phyloP scores from a whole-genome alignment of 176 grass and related monocot genomes.

The Typha latifolia region DNA sequence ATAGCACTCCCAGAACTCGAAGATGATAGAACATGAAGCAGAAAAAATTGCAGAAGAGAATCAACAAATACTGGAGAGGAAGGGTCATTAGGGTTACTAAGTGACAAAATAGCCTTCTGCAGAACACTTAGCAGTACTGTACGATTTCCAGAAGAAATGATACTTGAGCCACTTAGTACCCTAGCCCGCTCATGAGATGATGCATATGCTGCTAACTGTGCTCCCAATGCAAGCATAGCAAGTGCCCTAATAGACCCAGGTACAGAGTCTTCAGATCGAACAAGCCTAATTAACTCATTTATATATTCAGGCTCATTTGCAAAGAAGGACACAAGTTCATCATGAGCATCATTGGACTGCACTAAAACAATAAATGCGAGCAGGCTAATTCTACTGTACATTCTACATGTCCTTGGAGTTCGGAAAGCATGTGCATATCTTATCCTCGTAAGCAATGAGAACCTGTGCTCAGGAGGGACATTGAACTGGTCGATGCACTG shows the following conservation, averaged over 20 bases:
- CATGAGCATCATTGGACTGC: conserved; percentile 88
- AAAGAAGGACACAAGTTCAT: conserved; percentile 93
- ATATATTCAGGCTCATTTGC: conserved; percentile 98
- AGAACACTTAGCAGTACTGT: conserved; percentile 84
- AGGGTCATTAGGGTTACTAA: conserved; percentile 69
- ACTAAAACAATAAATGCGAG: conserved; percentile 92
- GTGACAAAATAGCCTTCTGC: conserved; percentile 87
- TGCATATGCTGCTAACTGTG: conserved; percentile 90
- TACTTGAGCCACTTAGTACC: conserved; percentile 80
- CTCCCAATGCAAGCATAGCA: conserved; percentile 92
- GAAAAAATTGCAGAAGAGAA: conserved; percentile 94
- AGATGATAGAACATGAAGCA: conserved; percentile 95
- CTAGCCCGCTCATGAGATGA: conserved; percentile 95
- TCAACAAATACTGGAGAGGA: conserved; percentile 89
- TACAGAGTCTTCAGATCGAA: conserved; percentile 82
- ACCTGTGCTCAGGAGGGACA: conserved; percentile 71
- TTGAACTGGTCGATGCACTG: conserved; percentile 67
- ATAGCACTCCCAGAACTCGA: conserved; percentile 87
- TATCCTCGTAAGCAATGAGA: conserved; percentile 92
- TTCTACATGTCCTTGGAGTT: conserved; percentile 48
- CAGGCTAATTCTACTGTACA: conserved; percentile 92
- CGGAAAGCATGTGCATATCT: conserved; percentile 82
- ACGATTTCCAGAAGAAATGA: conserved; percentile 85
- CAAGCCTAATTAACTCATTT: conserved; percentile 87
- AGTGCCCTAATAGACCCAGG: conserved; percentile 70